phyloP scores from a whole-genome alignment of 2,329 filamentous ascomycete genomes.

The Claviceps capensis region DNA sequence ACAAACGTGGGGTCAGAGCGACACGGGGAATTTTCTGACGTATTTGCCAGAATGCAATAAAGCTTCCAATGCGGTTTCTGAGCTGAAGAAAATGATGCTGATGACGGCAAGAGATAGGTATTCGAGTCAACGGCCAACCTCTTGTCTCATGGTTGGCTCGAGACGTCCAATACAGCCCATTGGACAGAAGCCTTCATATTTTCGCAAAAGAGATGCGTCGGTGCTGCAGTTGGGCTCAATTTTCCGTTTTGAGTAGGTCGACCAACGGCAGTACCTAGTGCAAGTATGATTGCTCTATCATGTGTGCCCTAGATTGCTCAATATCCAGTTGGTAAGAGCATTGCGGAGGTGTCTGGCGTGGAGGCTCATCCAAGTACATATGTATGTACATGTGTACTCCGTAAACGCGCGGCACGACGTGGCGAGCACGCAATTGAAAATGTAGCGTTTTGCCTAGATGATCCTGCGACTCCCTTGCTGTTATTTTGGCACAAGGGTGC shows the following conservation, averaged over 20 bases:
- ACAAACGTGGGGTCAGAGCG: not conserved
- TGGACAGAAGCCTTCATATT: not conserved
- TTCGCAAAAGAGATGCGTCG: not conserved
- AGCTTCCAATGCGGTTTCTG: not conserved
- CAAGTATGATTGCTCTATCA: not conserved
- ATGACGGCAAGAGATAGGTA: not conserved
- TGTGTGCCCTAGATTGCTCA: not conserved
- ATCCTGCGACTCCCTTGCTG: not conserved
- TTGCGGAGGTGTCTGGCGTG: not conserved
- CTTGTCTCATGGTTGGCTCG: not conserved
- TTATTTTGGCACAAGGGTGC: not conserved
- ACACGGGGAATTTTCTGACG: not conserved
- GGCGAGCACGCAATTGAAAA: not conserved
- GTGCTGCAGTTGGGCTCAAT: not conserved
- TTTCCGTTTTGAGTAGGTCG: not conserved
- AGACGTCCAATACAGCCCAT: not conserved
- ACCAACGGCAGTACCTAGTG: not conserved
- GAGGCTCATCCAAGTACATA: not conserved
- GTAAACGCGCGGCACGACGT: not conserved
- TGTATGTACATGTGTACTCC: not conserved
- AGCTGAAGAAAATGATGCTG: not conserved
- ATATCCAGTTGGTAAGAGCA: not conserved
- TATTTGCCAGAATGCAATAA: not conserved
- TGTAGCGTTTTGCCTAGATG: not conserved
- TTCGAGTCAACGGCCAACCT: not conserved